Base-by-base conservation (phyloP, 352 stramenopile species). In the Phytopythium litorale region DNA sequence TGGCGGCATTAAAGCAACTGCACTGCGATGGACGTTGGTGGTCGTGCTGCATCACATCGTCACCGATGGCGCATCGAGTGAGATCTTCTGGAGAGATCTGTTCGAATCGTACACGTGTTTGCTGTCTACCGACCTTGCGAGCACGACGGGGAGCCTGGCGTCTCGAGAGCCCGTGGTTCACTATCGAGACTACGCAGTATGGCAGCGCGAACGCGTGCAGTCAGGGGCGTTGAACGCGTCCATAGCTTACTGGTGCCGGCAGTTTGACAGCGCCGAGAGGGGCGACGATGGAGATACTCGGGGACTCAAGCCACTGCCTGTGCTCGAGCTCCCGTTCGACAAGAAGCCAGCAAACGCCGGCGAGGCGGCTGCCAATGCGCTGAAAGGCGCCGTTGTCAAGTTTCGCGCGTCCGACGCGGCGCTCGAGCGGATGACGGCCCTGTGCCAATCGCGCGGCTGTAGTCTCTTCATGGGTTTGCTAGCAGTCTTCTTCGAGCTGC, bases 21-120 rank as follows among this genome's bases (percentile, higher is more conserved):
- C 2, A 3, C 2, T 2, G 2, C 13, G 6, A 7, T 54, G 76
- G 79, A 63, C 70, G 16, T 56, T 84, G 0, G 66, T 68, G 7
- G 68, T 73, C 1, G 73, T 83, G n/a, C 51, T 84, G 48, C 79
- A 88, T 13, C 76, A 86, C 46, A 88, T 85, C 21, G 76, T 70
- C n/a, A 85, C 76, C 0, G 76, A 85, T 56, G 67, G 72, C 33
- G 66, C 72, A 28, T 86, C 75, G 11, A 78, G 70, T 21, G 53
- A 67, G 13, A 52, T 88, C 7, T 76, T 86, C 45, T 88, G 79
- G 79, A 40, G 43, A 15, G 76, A 83, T 38, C 72, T 86, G 7
- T 43, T 55, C 6, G 21, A 60, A 3, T 43, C 71, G 5, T 84
- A 88, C 40, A 3, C 35, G 0, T 74, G 42, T 6, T 23, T 28